Base-by-base conservation (phyloP, 208 protist genomes). In the Acanthamoeba divionensis region DNA sequence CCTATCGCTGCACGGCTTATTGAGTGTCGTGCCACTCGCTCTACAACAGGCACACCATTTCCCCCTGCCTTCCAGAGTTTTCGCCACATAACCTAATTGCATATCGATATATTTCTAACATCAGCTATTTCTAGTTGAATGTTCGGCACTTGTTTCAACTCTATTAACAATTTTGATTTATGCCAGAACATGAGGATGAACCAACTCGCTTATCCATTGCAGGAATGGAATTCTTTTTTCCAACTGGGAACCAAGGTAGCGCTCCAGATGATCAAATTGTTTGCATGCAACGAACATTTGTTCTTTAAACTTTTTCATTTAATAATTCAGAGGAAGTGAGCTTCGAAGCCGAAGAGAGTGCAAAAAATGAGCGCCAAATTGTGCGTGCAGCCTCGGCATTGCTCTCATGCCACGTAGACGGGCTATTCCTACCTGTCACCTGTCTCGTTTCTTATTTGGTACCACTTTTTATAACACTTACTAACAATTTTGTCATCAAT, bases 171-270 rank as follows among this genome's bases (percentile, higher is more conserved):
- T 63, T 24, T 24, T 1, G 13, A 9, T 50, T 1, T 10, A 44
- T 24, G 29, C 33, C 44, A 10, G n/a, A 9, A n/a, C 60, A 33
- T 6, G 73, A 45, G 2, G 29, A 8, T 31, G 54, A 85, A 57
- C 33, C 52, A 85, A 85, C 24, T 50, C 2, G 65, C 75, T 4
- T 85, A 57, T 44, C 29, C n/a, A 8, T 50, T 85, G 5, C 13
- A 65, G 75, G 75, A n/a, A 65, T 85, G 52, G 26, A n/a, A 15
- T 85, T 85, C 24, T 36, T 66, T 12, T 85, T 85, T 57, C 52
- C 75, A 15, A 85, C 75, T 21, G 75, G 45, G n/a, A 21, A 18
- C 15, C 54, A 60, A 12, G 75, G 75, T 21, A 12, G 31, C 10
- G 54, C 26, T 9, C 65, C 75, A 41, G 36, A 41, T 41, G 36